Evolutionary conservation across 495 filamentous ascomycete genomes (phyloP).

Genomic region (Neurospora sp.): DNA sequence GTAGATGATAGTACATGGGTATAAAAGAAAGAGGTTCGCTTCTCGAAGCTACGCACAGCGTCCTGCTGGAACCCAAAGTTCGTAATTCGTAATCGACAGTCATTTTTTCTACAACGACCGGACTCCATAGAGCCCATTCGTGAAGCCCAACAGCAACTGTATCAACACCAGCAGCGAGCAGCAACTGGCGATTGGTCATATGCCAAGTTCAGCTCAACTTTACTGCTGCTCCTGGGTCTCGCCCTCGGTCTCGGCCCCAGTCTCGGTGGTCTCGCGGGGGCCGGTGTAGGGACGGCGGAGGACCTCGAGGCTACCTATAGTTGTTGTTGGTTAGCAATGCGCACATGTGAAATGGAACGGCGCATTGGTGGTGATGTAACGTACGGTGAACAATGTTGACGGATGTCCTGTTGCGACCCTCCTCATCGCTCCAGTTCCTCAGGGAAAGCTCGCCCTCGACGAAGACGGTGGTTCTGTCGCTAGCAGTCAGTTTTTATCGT

Average conservation of each 20-base stretch:
- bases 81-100: neutral
- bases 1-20: neutral
- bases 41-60: neutral
- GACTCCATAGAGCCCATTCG: neutral
- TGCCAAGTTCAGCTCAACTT: neutral
- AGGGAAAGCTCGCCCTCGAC: slow-evolving; percentile 65
- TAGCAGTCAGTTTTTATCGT: neutral
- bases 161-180: neutral
- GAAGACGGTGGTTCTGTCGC: slow-evolving; percentile 52
- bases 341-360: neutral
- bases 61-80: neutral
- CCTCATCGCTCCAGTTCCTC: slow-evolving; percentile 47
- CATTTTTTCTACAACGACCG: neutral
- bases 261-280: neutral
- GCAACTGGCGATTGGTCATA: neutral
- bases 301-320: slow-evolving; percentile 49
- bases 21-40: neutral
- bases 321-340: slow-evolving; percentile 3
- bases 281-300: slow-evolving; percentile 23
- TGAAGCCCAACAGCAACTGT: neutral
- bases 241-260: neutral
- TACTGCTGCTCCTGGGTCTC: neutral
- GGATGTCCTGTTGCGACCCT: slow-evolving; percentile 46
- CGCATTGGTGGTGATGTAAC: slow-evolving; percentile 18
- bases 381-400: slow-evolving; percentile 67